Base-by-base conservation (phyloP, 176 grass and related monocot genomes). In the Eremochloa ophiuroides region DNA sequence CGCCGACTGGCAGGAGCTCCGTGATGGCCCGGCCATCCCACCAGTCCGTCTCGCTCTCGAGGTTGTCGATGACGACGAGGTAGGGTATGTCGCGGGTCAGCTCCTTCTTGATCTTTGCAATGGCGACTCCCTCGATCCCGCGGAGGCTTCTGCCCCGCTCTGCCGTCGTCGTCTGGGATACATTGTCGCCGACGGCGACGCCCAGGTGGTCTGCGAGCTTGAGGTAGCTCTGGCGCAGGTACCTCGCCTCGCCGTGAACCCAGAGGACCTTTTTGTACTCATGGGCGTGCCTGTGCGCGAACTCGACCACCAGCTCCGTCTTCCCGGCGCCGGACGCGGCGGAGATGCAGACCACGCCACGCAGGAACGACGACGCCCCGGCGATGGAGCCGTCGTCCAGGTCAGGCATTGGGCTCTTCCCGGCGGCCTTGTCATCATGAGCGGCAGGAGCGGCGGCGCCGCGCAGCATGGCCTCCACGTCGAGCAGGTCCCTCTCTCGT, bases 41-140 rank as follows among this genome's bases (percentile, higher is more conserved):
- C 85, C 90, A 92, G 76, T 96, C 87, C 9, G 58, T 81, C 28
- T 88, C 88, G 41, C 83, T 76, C 65, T 96, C 93, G 14, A 96
- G 40, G 66, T 92, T 92, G 87, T 96, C 90, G 23, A 92, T 90
- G 41, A 92, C 28, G 25, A 92, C 0, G 16, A 96, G 85, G 79
- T 87, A 92, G 0, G 90, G 93, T 46, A 96, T 86, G 69, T 84
- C 85, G 25, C 87, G 71, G 56, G 66, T 71, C 12, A 90, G 83
- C 71, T 96, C 87, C 74, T 87, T 90, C 10, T 73, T 61, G 58
- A 96, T 82, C 76, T 84, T 96, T 14, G n/a, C 66, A 13, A 90
- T 88, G 6, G 88, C 79, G 17, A 87, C 82, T 22, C 66, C 75
- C 87, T 96, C 88, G 22, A 90, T 84, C 39, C 50, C 79, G 8